Base-by-base conservation (phyloP, 1,284 basidiomycete genomes). In the Trametes polyzona region DNA sequence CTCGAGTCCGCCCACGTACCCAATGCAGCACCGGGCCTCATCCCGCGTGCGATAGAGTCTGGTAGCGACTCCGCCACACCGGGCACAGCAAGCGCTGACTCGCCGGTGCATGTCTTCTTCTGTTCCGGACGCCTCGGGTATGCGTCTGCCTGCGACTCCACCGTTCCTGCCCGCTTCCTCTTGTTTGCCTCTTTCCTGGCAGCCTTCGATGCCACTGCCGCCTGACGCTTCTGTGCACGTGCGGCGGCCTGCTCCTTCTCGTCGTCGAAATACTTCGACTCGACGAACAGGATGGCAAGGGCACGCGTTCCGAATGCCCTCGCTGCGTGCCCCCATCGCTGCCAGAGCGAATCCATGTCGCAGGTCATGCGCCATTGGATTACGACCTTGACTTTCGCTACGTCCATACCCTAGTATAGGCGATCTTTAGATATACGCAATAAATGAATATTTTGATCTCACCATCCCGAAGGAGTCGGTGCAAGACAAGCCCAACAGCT, bases 381-480 rank as follows among this genome's bases (percentile, higher is more conserved):
- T 9, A 75, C 66, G 2, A 74, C 11, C 12, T 61, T 35, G n/a
- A 77, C 66, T 57, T 74, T 67, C 0, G 67, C 61, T 6, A 76
- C 17, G 51, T 75, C 71, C 24, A 76, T 58, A 6, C 73, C 72
- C 73, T 75, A 26, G 17, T 42, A 21, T 17, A 9, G 19, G 26
- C 4, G 14, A 39, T 10, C 19, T 39, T 39, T 10, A 35, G 27
- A 16, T 10, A n/a, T n/a, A n/a, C n/a, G n/a, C 32, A 3, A 26
- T 30, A 32, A 11, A 19, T 42, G 3, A 17, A n/a, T 7, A n/a
- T 37, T 0, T n/a, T 9, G 24, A 33, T 61, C 19, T 35, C n/a
- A 75, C 70, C 70, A 74, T 71, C 4, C 73, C 70, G 42, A 69
- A 71, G 17, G 68, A 57, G 54, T 75, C 68, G 5, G 71, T 72